Evolutionary conservation across 352 stramenopile genomes (phyloP).

Genomic region (Phytopythium chamaehyphon): DNA sequence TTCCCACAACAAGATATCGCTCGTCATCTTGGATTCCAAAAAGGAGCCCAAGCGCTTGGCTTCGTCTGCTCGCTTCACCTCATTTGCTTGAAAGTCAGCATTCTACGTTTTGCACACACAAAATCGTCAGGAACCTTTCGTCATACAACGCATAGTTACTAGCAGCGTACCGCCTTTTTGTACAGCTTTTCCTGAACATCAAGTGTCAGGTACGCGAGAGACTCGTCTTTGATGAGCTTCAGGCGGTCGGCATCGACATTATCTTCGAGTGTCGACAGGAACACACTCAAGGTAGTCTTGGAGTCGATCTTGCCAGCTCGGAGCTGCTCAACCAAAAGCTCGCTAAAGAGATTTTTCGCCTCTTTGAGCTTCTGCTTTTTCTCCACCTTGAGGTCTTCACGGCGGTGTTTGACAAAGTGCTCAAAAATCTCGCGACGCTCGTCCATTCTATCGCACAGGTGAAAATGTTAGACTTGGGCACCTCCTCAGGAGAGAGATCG

Average conservation of each 20-base stretch:
- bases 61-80: conserved; percentile 24
- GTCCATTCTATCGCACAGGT: too few species aligned
- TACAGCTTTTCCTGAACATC: conserved; percentile 56
- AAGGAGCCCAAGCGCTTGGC: conserved; percentile 19
- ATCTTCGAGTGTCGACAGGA: conserved; percentile 47
- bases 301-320: conserved; percentile 31
- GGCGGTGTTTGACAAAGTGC: conserved; percentile 68
- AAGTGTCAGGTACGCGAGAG: conserved; percentile 31
- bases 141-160: too few species aligned
- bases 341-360: conserved; percentile 45
- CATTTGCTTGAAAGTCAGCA: conserved; percentile 29
- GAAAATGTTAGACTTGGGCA: too few species aligned
- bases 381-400: conserved; percentile 68
- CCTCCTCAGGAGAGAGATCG: too few species aligned
- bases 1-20: conserved; percentile 14
- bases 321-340: conserved; percentile 47
- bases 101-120: conserved; percentile 9
- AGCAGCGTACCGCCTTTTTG: conserved; percentile 23
- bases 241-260: conserved; percentile 22
- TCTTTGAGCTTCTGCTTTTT: conserved; percentile 74
- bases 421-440: conserved; percentile 77
- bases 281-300: conserved; percentile 49
- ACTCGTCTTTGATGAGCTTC: conserved; percentile 34
- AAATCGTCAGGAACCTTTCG: neutral
- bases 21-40: conserved; percentile 23